A percentile compares a stretch with the other conserved stretches of the same genome.
These are phyloP conservation scores for Xylariaceae sp. DNA, from an alignment of 2,329 filamentous ascomycete species.

Conservation along the genomic window DNA sequence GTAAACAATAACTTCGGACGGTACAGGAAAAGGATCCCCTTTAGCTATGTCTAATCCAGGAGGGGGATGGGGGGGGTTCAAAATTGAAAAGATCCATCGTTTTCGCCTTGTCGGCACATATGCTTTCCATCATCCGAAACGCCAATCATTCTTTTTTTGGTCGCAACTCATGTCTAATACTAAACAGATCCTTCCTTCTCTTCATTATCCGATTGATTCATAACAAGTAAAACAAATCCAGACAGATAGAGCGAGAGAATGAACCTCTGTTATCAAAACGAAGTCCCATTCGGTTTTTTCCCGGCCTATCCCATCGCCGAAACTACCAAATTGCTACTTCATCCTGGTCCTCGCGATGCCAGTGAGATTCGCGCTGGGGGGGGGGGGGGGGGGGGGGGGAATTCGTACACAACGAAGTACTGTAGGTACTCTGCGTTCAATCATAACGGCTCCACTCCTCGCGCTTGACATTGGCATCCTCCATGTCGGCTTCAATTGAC, in stretches of 20 bases:
- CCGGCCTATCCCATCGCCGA: not conserved
- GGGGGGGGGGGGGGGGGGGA: too few relatives aligned
- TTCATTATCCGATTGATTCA: not conserved
- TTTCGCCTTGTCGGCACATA: slow-evolving; percentile 1
- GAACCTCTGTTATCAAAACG: not conserved
- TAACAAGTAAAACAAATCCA: not conserved
- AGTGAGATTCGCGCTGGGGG: too few relatives aligned
- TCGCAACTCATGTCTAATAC: not conserved
- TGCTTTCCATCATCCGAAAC: not conserved
- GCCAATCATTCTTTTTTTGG: not conserved
- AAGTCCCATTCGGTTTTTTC: not conserved
- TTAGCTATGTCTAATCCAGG: too few relatives aligned
- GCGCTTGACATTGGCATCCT: slow-evolving; percentile 33
- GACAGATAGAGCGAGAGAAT: too few relatives aligned
- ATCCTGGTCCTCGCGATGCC: too few relatives aligned
- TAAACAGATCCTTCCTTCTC: not conserved
- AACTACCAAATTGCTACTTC: too few relatives aligned
- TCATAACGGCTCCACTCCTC: slow-evolving; percentile 40
- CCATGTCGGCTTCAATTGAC: slow-evolving; percentile 26
- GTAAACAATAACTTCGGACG: too few relatives aligned
- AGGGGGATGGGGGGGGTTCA: too few relatives aligned
- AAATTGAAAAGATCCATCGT: not conserved
- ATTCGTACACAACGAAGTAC: too few relatives aligned
- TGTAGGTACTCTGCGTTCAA: slow-evolving; percentile 22
- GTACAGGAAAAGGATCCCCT: too few relatives aligned